Evolutionary conservation across 176 grass and related monocot genomes (phyloP).

Genomic region (Carex cristatella): DNA sequence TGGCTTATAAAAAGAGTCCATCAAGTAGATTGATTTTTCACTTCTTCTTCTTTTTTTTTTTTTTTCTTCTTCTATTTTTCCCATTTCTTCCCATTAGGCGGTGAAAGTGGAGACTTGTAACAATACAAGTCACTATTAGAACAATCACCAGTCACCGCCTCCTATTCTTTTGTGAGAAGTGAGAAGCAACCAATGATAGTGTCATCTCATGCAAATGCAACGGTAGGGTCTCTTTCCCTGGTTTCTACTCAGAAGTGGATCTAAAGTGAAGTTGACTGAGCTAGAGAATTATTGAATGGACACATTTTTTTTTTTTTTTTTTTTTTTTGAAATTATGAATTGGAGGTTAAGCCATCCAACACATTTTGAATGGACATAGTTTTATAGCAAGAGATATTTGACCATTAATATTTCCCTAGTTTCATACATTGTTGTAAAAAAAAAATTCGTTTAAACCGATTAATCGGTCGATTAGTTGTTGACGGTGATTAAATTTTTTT

Average conservation of each 20-base stretch:
- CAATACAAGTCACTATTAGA: not conserved
- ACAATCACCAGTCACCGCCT: not conserved
- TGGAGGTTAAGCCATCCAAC: no score
- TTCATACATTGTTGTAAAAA: no score
- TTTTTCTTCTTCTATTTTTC: not conserved
- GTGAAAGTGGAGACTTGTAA: not conserved
- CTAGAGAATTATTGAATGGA: not conserved
- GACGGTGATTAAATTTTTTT: no score
- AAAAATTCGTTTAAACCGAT: no score
- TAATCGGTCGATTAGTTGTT: no score
- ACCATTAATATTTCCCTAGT: no score
- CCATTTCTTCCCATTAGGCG: not conserved
- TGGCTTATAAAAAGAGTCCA: not conserved
- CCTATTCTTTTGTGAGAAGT: conserved; percentile 1
- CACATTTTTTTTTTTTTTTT: not conserved
- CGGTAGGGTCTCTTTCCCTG: not conserved
- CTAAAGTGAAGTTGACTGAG: not conserved
- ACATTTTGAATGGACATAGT: not conserved
- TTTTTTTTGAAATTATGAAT: no score
- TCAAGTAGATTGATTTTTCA: not conserved
- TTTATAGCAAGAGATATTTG: not conserved
- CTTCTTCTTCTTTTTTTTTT: not conserved
- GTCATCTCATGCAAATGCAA: conserved; percentile 12
- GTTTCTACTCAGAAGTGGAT: not conserved
- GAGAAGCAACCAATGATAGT: not conserved